Evolutionary conservation across 2,329 filamentous ascomycete species (phyloP).

Genomic region (Paracorniculantispora psalliotae): DNA sequence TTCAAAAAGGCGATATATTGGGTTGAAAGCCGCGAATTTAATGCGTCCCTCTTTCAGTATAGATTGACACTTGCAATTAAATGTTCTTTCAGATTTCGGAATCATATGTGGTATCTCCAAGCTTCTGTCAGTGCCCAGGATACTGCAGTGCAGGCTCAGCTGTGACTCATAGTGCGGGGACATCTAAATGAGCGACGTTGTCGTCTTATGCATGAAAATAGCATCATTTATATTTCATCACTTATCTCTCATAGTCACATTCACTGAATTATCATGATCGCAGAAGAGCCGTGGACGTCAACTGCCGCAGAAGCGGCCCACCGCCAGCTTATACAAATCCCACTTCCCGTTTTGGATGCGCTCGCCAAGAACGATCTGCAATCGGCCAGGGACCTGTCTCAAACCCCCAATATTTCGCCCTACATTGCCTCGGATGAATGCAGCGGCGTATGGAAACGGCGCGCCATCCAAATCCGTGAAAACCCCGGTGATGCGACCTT

Average conservation of each 20-base stretch:
- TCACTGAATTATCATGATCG: not conserved
- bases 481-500: not conserved
- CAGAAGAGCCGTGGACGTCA: not conserved
- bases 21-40: too few species aligned
- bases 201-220: too few species aligned
- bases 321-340: not conserved
- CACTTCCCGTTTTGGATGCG: not conserved
- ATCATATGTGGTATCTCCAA: too few species aligned
- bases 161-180: too few species aligned
- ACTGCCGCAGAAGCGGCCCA: not conserved
- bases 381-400: not conserved
- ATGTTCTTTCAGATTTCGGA: too few species aligned
- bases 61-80: too few species aligned
- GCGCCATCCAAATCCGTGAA: not conserved
- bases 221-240: not conserved
- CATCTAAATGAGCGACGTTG: too few species aligned
- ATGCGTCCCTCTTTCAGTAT: too few species aligned
- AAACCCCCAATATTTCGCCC: not conserved
- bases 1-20: too few species aligned
- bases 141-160: too few species aligned
- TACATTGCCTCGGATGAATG: constrained; percentile 3
- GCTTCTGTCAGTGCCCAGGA: too few species aligned
- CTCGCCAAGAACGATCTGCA: not conserved
- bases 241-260: too few species aligned
- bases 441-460: constrained; percentile 1